Percentiles rank a stretch among this genome's conserved stretches.
Evolutionary conservation across 78 protist genomes (phyloP).

Genomic region (Dictyostelium discoideum): dicty_2.7 NC_007088.5:3685001-3685500

Average conservation of each 20-base stretch:
- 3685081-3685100: neutral
- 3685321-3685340: constrained; percentile 1
- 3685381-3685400: neutral
- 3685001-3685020: neutral
- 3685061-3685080: constrained; percentile 10
- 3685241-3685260: neutral
- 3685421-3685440: neutral
- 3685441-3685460: neutral
- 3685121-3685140: constrained; percentile 24
- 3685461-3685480: neutral
- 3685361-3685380: too few species aligned
- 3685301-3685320: constrained; percentile 29
- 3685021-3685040: neutral
- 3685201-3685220: too few species aligned
- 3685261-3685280: neutral
- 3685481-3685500: too few species aligned
- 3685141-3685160: constrained; percentile 12
- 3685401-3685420: neutral
- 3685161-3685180: neutral
- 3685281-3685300: neutral
- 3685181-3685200: neutral
- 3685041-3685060: neutral
- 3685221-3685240: too few species aligned
- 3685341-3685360: neutral
- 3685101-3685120: neutral